Percentiles rank a stretch among this genome's conserved stretches.
These are phyloP conservation scores for Tremella mesenterica DNA, from an alignment of 768 basidiomycete genomes.

Conservation along the genomic window DNA sequence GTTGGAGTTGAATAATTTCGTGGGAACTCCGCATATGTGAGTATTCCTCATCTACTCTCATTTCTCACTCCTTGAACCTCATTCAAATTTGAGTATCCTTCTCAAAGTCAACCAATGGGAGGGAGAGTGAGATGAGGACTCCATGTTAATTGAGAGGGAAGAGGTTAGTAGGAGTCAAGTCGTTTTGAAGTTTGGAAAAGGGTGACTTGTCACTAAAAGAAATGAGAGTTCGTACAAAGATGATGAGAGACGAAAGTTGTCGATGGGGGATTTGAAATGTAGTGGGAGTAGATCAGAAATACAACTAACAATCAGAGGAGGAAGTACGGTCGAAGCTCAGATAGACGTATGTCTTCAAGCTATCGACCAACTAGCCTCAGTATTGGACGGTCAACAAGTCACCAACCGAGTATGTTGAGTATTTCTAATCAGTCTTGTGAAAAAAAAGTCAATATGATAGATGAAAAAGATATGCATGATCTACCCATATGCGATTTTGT, in stretches of 20 bases:
- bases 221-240: too few species aligned
- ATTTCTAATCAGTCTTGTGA: not conserved
- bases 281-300: too few species aligned
- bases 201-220: too few species aligned
- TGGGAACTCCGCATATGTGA: slow-evolving; percentile 24
- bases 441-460: not conserved
- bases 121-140: too few species aligned
- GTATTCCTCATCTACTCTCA: too few species aligned
- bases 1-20: slow-evolving; percentile 20
- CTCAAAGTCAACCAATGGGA: too few species aligned
- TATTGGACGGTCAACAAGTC: slow-evolving; percentile 17
- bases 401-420: slow-evolving; percentile 21
- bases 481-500: not conserved
- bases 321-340: slow-evolving; percentile 28
- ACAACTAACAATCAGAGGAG: slow-evolving; percentile 11
- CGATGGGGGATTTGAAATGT: not conserved
- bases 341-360: slow-evolving; percentile 22
- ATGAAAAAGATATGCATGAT: not conserved
- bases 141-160: too few species aligned
- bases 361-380: slow-evolving; percentile 20
- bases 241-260: too few species aligned
- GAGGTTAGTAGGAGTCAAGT: too few species aligned
- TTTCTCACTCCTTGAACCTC: too few species aligned
- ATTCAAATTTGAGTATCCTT: not conserved
- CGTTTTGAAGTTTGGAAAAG: too few species aligned